Base-by-base conservation (phyloP, 306 rosid species). In the Quercus agrifolia region DNA sequence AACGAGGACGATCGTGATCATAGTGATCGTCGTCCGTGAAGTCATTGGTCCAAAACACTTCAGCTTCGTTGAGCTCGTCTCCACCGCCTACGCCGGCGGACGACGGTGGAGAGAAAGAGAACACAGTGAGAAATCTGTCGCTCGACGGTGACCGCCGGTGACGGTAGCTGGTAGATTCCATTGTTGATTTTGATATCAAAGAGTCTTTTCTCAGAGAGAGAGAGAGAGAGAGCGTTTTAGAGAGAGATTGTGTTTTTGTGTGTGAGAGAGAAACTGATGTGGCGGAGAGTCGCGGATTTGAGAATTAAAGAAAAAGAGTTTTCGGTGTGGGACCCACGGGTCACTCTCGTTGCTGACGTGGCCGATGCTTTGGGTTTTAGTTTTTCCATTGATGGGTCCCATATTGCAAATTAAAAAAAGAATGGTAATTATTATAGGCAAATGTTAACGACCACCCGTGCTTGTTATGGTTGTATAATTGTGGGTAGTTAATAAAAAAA, bases 21-120 rank as follows among this genome's bases (percentile, higher is more conserved):
- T 64, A 44, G 14, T 18, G 71, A 5, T 79, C 73, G 30, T 73
- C 76, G n/a, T 82, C 88, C 27, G 88, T 56, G 58, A 62, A n/a
- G 4, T 91, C 94, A 41, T 72, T 61, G 27, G 87, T 79, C 97
- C 96, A 94, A 73, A 92, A 92, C 4, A 94, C 80, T 68, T 92
- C 97, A 11, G 93, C 92, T 71, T 94, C 97, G 84, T 82, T 77
- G 59, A 94, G 87, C 77, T 94, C 97, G 5, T 88, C 72, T 19
- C 15, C 51, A 10, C 66, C 91, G 73, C 74, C 85, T 46, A 18
- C 58, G 49, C 17, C 21, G 20, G 56, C 1, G 23, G 46, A 0
- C 17, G 84, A 30, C 0, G 85, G 70, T 1, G 91, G 70, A 4
- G 85, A 78, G 70, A 79, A 57, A 27, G 87, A 77, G 89, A 84